These are phyloP conservation scores for Fusarium zealandicum DNA, from an alignment of 2,329 filamentous ascomycete genomes.

Conservation along the genomic window DNA sequence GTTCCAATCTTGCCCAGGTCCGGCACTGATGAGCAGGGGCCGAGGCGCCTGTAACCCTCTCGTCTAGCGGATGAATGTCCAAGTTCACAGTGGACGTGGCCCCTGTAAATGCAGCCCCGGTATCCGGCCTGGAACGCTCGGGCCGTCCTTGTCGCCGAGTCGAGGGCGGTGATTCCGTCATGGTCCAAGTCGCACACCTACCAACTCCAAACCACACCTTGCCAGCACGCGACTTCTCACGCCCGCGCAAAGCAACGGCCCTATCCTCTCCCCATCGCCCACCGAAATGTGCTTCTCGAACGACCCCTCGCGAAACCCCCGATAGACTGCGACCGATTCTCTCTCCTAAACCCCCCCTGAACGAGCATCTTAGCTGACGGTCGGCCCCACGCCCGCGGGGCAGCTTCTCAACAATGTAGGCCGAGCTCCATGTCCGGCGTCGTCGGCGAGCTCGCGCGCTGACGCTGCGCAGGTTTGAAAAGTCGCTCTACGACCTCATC, in stretches of 20 bases:
- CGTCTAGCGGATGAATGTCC: slow-evolving; percentile 5
- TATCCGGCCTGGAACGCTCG: slow-evolving; percentile 22
- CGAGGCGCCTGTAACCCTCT: neutral
- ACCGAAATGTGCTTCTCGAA: slow-evolving; percentile 36
- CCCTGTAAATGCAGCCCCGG: slow-evolving; percentile 18
- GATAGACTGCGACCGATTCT: slow-evolving; percentile 32
- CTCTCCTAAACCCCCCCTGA: slow-evolving; percentile 11
- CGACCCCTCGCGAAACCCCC: slow-evolving; percentile 25
- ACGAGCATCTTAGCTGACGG: slow-evolving; percentile 28
- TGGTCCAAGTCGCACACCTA: slow-evolving; percentile 14
- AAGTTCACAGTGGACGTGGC: slow-evolving; percentile 14
- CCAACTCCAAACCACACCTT: slow-evolving; percentile 11
- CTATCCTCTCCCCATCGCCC: neutral
- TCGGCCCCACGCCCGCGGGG: slow-evolving; percentile 43
- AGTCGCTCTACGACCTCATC: slow-evolving; percentile 98
- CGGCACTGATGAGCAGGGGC: slow-evolving; percentile 6
- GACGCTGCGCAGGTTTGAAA: slow-evolving; percentile 83
- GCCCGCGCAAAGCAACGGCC: slow-evolving; percentile 2
- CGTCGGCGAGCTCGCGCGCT: slow-evolving; percentile 19
- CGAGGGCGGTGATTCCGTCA: slow-evolving; percentile 40
- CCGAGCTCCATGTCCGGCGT: slow-evolving; percentile 11
- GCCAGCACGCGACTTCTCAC: slow-evolving; percentile 22
- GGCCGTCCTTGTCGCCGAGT: slow-evolving; percentile 40
- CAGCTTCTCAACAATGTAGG: slow-evolving; percentile 42
- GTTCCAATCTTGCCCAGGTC: too few species aligned